These are phyloP conservation scores for Abrus pulchellus DNA, from an alignment of 306 rosid genomes.

Conservation along the genomic window DNA sequence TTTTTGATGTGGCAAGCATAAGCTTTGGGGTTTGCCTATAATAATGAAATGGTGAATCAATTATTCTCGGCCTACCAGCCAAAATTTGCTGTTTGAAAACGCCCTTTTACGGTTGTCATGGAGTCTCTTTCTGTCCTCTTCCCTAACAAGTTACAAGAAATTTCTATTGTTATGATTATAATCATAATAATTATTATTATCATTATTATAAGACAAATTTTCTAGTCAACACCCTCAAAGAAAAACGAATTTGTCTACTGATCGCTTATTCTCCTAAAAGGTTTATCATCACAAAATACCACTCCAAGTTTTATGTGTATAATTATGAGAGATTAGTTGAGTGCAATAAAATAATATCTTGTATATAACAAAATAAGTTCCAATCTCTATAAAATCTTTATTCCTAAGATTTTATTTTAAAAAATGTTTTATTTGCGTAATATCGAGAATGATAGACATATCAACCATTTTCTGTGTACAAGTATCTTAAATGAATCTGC, in stretches of 20 bases:
- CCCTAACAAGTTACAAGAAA: constrained; percentile 18
- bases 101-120: constrained; percentile 12
- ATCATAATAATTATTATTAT: neutral
- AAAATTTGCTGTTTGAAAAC: constrained; percentile 22
- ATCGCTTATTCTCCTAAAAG: neutral
- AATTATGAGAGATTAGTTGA: no score
- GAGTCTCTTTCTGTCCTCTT: neutral
- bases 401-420: no score
- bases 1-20: constrained; percentile 9
- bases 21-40: constrained; percentile 38
- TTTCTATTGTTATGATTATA: neutral
- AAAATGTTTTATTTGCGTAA: no score
- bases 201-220: neutral
- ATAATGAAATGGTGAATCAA: constrained; percentile 14
- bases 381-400: no score
- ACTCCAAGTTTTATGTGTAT: no score
- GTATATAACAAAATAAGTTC: no score
- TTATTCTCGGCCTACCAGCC: constrained; percentile 17
- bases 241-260: neutral
- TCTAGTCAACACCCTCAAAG: neutral
- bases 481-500: no score
- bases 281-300: neutral
- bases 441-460: no score
- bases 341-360: no score
- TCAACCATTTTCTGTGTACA: no score